Conservation (phyloP, 257 asterid species). For the Solanum dulcamara region DNA sequence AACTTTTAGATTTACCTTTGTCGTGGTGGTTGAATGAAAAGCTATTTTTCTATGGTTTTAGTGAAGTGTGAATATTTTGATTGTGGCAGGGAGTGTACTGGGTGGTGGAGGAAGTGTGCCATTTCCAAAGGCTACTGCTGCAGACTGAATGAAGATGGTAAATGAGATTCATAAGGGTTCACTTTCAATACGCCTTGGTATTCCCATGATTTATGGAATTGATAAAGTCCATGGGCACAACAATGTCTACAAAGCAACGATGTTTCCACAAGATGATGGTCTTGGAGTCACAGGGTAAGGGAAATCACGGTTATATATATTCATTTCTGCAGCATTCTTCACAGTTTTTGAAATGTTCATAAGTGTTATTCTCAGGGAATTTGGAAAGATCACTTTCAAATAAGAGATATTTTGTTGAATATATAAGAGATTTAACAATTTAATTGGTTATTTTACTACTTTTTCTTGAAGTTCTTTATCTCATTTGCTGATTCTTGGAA, state of each 20-base stretch:
- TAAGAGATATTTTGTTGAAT: background rate
- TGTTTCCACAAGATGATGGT: too few relatives aligned
- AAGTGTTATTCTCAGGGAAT: background rate
- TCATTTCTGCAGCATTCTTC: background rate
- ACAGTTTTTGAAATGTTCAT: background rate
- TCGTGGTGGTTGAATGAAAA: background rate
- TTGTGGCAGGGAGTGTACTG: conserved; percentile 11
- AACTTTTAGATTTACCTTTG: too few relatives aligned
- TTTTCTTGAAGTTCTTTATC: background rate
- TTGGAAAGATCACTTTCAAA: background rate
- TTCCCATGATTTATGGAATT: conserved; percentile 11
- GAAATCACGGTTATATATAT: too few relatives aligned
- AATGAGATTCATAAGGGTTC: background rate
- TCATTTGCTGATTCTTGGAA: background rate
- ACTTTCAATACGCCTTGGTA: conserved; percentile 10
- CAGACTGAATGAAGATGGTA: conserved; percentile 5
- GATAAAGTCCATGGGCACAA: background rate
- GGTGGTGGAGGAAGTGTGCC: conserved; percentile 14
- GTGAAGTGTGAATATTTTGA: too few relatives aligned
- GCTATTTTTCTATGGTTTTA: background rate
- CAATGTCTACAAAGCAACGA: too few relatives aligned
- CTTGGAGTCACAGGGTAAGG: too few relatives aligned
- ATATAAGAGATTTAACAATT: background rate
- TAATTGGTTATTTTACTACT: background rate
- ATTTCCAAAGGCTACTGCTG: conserved; percentile 4